Evolutionary conservation across 2,329 filamentous ascomycete genomes (phyloP).

Genomic region (Alternaria arborescens): DNA sequence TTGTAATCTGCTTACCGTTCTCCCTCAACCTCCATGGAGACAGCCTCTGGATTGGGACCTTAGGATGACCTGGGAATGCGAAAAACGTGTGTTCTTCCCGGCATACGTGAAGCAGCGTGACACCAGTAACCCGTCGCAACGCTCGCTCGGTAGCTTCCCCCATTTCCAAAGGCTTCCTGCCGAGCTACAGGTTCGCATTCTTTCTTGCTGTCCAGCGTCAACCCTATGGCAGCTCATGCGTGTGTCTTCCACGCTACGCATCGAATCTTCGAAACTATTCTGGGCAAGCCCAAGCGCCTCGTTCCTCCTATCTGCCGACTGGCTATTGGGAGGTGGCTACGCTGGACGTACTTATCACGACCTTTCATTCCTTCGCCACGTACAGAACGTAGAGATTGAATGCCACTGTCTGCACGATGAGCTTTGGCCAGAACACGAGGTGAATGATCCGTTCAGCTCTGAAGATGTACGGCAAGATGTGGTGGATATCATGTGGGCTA

Average conservation of each 20-base stretch:
- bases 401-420: conserved; percentile 7
- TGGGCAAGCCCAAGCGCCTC: conserved; percentile 20
- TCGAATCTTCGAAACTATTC: conserved; percentile 29
- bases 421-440: neutral
- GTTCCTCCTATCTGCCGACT: conserved; percentile 8
- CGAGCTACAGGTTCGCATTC: conserved; percentile 25
- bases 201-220: conserved; percentile 19
- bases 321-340: conserved; percentile 21
- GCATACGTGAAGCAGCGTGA: neutral
- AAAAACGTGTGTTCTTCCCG: neutral
- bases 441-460: neutral
- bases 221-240: conserved; percentile 30
- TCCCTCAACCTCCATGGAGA: neutral
- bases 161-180: conserved; percentile 16
- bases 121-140: neutral
- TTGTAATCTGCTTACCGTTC: neutral
- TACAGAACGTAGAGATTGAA: conserved; percentile 25
- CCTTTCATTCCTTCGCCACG: conserved; percentile 17
- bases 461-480: conserved; percentile 6
- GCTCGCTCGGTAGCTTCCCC: neutral
- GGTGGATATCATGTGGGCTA: conserved; percentile 18
- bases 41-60: neutral
- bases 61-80: neutral
- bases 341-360: conserved; percentile 20
- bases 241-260: conserved; percentile 18